These are phyloP conservation scores for Geranium rotundifolium DNA, from an alignment of 345 rosid genomes.

Conservation along the genomic window DNA sequence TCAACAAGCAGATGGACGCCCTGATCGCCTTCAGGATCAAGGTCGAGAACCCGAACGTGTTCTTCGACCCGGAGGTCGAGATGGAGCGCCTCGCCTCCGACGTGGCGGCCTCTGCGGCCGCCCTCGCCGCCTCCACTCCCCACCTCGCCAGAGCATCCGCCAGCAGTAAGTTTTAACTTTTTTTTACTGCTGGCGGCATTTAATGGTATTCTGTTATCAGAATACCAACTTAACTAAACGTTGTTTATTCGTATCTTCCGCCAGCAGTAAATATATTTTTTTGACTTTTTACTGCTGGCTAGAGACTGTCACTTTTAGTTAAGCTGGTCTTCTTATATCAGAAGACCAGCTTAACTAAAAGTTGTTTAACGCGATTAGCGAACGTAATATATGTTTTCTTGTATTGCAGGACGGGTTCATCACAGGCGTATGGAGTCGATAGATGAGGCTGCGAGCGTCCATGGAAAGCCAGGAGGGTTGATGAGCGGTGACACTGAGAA, in stretches of 20 bases:
- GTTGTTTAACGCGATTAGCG: no score
- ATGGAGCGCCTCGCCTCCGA: not conserved
- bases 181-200: no score
- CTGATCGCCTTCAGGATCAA: not conserved
- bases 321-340: no score
- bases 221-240: no score
- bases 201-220: no score
- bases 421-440: not conserved
- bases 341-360: no score
- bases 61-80: not conserved
- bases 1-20: not conserved
- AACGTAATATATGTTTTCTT: not conserved
- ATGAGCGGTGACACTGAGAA: constrained; percentile 8
- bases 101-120: not conserved
- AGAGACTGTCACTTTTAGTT: no score
- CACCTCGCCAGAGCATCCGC: not conserved
- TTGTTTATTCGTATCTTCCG: no score
- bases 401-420: not conserved
- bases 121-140: not conserved
- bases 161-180: not conserved
- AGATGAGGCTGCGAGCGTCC: not conserved
- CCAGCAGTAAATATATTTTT: no score
- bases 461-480: not conserved
- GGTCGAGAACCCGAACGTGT: not conserved
- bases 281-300: no score